phyloP scores from a whole-genome alignment of 768 basidiomycete genomes.

The Mycena belliarum region DNA sequence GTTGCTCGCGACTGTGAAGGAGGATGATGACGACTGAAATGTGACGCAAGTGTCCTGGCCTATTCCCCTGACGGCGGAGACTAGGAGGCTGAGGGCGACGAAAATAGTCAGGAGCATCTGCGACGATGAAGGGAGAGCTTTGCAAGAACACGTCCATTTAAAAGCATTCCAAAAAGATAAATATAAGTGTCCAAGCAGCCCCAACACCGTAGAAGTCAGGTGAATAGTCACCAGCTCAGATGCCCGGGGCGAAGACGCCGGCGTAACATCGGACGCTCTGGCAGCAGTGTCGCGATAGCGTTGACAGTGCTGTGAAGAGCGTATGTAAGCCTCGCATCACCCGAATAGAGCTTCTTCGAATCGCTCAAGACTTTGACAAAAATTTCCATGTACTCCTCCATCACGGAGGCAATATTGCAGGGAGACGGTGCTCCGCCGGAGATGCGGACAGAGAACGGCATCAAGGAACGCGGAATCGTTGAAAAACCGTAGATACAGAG shows the following conservation, averaged over 20 bases:
- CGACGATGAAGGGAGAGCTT: not conserved
- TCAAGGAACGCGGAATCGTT: too few species aligned
- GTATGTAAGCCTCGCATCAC: not conserved
- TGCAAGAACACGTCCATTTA: not conserved
- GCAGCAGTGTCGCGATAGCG: too few species aligned
- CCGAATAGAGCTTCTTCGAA: not conserved
- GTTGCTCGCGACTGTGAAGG: constrained; percentile 47
- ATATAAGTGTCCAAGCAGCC: not conserved
- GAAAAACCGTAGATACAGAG: too few species aligned
- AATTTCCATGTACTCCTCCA: too few species aligned
- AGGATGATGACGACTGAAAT: constrained; percentile 37
- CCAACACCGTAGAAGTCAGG: not conserved
- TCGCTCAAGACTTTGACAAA: too few species aligned
- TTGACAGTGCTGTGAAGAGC: too few species aligned
- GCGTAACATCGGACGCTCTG: not conserved
- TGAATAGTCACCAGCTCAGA: not conserved
- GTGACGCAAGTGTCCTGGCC: constrained; percentile 52
- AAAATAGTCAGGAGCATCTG: not conserved
- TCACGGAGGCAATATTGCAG: not conserved
- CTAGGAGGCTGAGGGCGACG: constrained; percentile 2
- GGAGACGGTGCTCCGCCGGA: too few species aligned
- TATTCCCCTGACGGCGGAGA: constrained; percentile 36
- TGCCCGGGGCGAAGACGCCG: not conserved
- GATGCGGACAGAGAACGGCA: too few species aligned
- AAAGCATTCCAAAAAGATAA: not conserved